A percentile compares a stretch with the other conserved stretches of the same genome.
phyloP scores from a whole-genome alignment of 495 filamentous ascomycete genomes.

The Xylaria sp. region DNA sequence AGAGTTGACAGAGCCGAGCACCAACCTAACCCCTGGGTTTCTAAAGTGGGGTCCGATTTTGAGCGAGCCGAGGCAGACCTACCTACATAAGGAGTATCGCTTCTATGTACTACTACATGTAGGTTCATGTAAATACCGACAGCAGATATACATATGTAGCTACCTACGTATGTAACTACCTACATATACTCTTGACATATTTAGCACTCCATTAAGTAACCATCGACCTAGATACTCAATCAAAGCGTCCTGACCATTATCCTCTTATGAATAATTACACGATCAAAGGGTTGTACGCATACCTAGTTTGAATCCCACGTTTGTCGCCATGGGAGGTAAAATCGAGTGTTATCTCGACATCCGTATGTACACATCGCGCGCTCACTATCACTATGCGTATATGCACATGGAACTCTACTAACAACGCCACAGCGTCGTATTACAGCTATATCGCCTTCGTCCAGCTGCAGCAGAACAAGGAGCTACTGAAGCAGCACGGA shows the following conservation, averaged over 20 bases:
- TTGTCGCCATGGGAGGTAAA: constrained; percentile 57
- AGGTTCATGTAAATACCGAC: too few species aligned
- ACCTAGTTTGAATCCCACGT: not conserved
- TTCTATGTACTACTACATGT: too few species aligned
- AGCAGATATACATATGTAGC: too few species aligned
- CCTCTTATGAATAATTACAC: not conserved
- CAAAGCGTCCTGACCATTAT: not conserved
- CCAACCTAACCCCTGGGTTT: not conserved
- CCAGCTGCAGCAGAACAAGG: constrained; percentile 63
- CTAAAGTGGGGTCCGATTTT: not conserved
- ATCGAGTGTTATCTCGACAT: constrained; percentile 70
- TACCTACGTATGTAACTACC: too few species aligned
- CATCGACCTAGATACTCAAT: not conserved
- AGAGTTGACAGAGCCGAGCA: not conserved
- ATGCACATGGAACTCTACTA: too few species aligned
- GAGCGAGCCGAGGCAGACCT: not conserved
- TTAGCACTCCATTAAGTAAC: constrained; percentile 1
- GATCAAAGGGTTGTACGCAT: not conserved
- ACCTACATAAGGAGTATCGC: too few species aligned
- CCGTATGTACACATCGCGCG: constrained; percentile 45
- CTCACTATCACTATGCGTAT: too few species aligned
- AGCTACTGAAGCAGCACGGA: constrained; percentile 59
- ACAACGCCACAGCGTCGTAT: constrained; percentile 60
- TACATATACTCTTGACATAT: too few species aligned
- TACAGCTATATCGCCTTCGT: constrained; percentile 71